Evolutionary conservation across 164 flowering plant genomes (phyloP).

Genomic region (Magnolia sinica): DNA sequence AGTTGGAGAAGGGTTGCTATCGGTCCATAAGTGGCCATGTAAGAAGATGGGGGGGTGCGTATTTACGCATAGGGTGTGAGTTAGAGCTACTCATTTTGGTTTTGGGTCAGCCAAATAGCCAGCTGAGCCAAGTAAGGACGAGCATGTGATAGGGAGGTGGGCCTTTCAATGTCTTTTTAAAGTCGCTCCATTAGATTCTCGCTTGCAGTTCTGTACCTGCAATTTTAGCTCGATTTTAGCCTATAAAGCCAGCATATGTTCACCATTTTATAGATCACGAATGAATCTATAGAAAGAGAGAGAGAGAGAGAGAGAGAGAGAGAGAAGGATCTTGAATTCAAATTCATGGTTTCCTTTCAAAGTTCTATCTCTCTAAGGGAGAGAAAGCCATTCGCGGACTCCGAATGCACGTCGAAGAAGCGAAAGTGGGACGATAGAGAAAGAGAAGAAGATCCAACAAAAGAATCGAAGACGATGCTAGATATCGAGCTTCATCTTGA

Average conservation of each 20-base stretch:
- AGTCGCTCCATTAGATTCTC: conserved; percentile 37
- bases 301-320: conserved; percentile 9
- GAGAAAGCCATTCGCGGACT: conserved; percentile 17
- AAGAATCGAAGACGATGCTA: conserved; percentile 10
- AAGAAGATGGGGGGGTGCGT: not conserved
- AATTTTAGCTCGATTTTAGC: conserved; percentile 6
- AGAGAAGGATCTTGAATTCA: not conserved
- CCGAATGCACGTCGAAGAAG: conserved; percentile 38
- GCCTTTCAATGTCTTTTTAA: conserved; percentile 35
- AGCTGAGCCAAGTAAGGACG: not conserved
- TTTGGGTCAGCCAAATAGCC: not conserved
- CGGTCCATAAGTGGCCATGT: not conserved
- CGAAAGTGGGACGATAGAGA: conserved; percentile 43
- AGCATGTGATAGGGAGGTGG: conserved; percentile 26
- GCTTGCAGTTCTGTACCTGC: conserved; percentile 19
- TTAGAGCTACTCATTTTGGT: not conserved
- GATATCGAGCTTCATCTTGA: conserved; percentile 52
- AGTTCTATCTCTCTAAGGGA: conserved; percentile 23
- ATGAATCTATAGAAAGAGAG: not conserved
- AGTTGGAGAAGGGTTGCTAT: conserved; percentile 5
- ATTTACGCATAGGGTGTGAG: not conserved
- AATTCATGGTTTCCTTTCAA: conserved; percentile 58
- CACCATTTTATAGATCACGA: conserved; percentile 13
- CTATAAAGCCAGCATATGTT: conserved; percentile 33
- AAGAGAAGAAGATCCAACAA: conserved; percentile 12